A percentile compares a stretch with the other conserved stretches of the same genome.
Evolutionary conservation across 768 basidiomycete genomes (phyloP).

Genomic region (Lactarius indigo): DNA sequence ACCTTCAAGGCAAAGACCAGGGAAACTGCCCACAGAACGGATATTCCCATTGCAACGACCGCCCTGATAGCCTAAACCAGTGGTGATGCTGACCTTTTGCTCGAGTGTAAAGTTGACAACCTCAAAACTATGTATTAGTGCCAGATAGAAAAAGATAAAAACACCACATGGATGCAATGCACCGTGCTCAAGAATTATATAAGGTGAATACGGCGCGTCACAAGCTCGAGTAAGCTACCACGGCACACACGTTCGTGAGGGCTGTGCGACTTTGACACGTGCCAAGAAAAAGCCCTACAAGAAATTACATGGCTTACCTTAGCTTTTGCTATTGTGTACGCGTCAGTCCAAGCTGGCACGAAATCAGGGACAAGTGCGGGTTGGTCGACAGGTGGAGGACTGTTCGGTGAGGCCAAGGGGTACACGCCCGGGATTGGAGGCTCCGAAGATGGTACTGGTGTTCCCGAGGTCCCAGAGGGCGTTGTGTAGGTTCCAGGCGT

Average conservation of each 20-base stretch:
- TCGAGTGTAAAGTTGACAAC: constrained; percentile 20
- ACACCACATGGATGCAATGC: not conserved
- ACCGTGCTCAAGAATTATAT: not conserved
- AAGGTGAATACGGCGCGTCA: not conserved
- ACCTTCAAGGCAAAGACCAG: constrained; percentile 73
- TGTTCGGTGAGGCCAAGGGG: constrained; percentile 51
- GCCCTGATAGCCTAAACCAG: constrained; percentile 44
- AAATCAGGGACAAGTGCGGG: constrained; percentile 47
- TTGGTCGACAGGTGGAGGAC: constrained; percentile 50
- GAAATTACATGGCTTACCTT: constrained; percentile 9
- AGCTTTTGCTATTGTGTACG: constrained; percentile 53
- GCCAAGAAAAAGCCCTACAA: not conserved
- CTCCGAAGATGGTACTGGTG: constrained; percentile 39
- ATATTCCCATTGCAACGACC: constrained; percentile 72
- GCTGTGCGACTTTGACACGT: not conserved
- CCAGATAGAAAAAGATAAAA: not conserved
- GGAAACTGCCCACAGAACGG: constrained; percentile 48
- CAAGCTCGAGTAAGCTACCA: not conserved
- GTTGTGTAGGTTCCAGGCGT: too few species aligned
- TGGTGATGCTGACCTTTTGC: constrained; percentile 24
- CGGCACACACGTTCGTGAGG: not conserved
- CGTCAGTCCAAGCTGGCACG: constrained; percentile 50
- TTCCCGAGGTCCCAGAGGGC: not conserved
- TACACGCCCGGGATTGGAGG: constrained; percentile 50
- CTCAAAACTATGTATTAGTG: not conserved